Base-by-base conservation (phyloP, 805 yeast genomes). In the Candida golubevii region DNA sequence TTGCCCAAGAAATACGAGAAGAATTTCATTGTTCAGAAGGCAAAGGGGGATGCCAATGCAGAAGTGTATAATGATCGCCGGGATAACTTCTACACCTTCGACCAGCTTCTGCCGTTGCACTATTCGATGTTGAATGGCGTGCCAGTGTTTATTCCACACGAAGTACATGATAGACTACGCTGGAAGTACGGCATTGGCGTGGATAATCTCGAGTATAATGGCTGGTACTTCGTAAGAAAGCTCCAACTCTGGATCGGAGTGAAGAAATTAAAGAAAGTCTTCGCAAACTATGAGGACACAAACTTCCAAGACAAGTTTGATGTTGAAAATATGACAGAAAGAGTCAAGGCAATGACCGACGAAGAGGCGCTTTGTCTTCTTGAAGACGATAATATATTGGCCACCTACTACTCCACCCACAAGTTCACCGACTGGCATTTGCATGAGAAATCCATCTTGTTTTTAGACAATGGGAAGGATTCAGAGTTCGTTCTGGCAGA, bases 301-400 rank as follows among this genome's bases (percentile, higher is more conserved):
- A 11, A 38, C n/a, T 10, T 42, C 34, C 2, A 23, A 35, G 11
- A 31, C 37, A 2, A 5, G 6, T 34, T 38, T 12, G 42, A 49
- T 18, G 23, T 33, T 26, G 50, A 51, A n/a, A 50, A 45, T 18
- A 27, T 59, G 35, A 39, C 51, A 28, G 39, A 13, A 8, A 39
- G 49, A 29, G 50, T 59, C 11, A 36, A 53, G 26, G 51, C 51
- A 15, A 57, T 65, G 58, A 42, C 49, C 7, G 69, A 66, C 37
- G 59, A 51, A 31, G 56, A 64, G 34, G 39, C 52, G 4, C 44
- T 58, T 11, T 35, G 46, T 33, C 51, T 65, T 26, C 47, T 64
- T 18, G 44, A 49, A 7, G 62, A 61, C 32, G 56, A 56, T 8
- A 40, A 44, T 33, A 30, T 58, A 7, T 46, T 58, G 38, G 38